Evolutionary conservation across 495 filamentous ascomycete genomes (phyloP), one percentile per base, ranked within the genome.

Genomic region (Neurospora sp.): DNA sequence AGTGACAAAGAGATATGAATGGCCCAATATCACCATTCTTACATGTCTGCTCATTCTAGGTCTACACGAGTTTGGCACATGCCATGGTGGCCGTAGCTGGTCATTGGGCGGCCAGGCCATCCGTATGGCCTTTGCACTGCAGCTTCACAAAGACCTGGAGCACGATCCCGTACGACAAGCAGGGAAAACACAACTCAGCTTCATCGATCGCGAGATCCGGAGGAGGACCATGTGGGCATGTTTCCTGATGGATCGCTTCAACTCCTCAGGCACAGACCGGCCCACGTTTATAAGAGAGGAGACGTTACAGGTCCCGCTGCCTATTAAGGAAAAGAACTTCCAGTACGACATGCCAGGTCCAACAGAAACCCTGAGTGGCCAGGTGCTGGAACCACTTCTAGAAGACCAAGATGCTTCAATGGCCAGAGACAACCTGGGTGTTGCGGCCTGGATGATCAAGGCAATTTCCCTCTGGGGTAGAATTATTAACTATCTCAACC

Each of bases 181-280:
- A 73, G 88, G 88, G 39, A 88, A 88, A 5, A 88, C 88, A 16
- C 89, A 92, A 72, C 85, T 99, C 48, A 97, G 92, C 77, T 93
- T 93, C 77, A 96, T 94, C 14, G 96, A 99, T 81, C 90, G 92
- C 41, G 96, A 99, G 79, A 97, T 98, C 44, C 86, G 96, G 72
- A 86, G 95, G 73, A 87, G 96, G 71, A 96, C 93, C 6, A 98
- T 99, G 95, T 99, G 96, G 96, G 92, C 94, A 31, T 97, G 94
- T 79, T 97, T 95, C 77, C 79, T 96, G 74, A 97, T 99, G 96
- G 96, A 99, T 81, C 90, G 95, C 0, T 98, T 97, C 82, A 98
- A 94, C 81, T 97, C 95, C 4, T 97, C 94, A 4, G 96, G 96
- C 16, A 97, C 94, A 38, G 94, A 97, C 77, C 88, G 96, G 71